A percentile compares a stretch with the other conserved stretches of the same genome.
Conservation (phyloP, 371 early-diverging fungal species). For the Coemansia sp. region DNA sequence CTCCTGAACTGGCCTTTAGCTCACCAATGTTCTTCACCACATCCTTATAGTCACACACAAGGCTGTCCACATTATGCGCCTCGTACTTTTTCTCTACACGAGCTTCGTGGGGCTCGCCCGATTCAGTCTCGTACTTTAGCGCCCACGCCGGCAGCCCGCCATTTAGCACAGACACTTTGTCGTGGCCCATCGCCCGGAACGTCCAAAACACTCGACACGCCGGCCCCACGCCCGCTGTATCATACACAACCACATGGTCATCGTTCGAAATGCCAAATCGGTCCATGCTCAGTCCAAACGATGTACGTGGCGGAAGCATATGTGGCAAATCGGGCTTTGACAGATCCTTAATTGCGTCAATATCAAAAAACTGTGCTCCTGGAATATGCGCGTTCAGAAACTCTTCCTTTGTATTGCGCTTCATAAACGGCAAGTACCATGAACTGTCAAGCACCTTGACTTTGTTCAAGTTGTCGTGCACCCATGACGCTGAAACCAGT, state of each 20-base stretch:
- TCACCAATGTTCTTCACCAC: conserved; percentile 35
- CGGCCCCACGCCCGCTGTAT: conserved; percentile 66
- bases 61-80: conserved; percentile 7
- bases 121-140: conserved; percentile 57
- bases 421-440: conserved; percentile 81
- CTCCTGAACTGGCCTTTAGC: conserved; percentile 28
- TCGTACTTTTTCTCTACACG: conserved; percentile 9
- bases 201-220: conserved; percentile 82
- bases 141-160: conserved; percentile 87
- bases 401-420: conserved; percentile 68
- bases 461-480: conserved; percentile 55
- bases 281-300: conserved; percentile 49
- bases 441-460: conserved; percentile 83
- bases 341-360: conserved; percentile 71
- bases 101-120: conserved; percentile 39
- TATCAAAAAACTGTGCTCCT: conserved; percentile 71
- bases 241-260: conserved; percentile 78
- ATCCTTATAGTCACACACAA: conserved; percentile 30
- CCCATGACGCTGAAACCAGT: conserved; percentile 59
- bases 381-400: conserved; percentile 60
- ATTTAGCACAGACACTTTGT: conserved; percentile 77
- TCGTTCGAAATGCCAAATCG: conserved; percentile 65
- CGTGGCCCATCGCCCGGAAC: conserved; percentile 84
- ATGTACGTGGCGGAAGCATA: conserved; percentile 69
- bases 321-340: conserved; percentile 64